phyloP scores from a whole-genome alignment of 1,284 basidiomycete genomes.

The Trichosporon ovoides region DNA sequence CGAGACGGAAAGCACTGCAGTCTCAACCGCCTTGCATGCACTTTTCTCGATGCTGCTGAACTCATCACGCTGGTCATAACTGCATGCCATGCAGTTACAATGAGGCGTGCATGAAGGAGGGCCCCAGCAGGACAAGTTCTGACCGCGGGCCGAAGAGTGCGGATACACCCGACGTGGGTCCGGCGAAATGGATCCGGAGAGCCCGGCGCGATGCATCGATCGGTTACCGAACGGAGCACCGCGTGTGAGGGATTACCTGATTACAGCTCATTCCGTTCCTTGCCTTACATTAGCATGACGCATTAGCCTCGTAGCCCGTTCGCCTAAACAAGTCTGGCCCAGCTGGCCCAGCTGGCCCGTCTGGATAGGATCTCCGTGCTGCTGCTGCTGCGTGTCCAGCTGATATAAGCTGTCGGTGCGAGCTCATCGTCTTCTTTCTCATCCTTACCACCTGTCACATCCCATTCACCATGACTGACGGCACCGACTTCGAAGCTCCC shows the following conservation, averaged over 20 bases:
- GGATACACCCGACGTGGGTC: neutral
- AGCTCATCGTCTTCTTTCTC: constrained; percentile 1
- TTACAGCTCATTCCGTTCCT: too few relatives aligned
- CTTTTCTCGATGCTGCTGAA: too few relatives aligned
- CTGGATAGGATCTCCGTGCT: too few relatives aligned
- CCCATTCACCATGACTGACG: neutral
- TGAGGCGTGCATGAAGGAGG: too few relatives aligned
- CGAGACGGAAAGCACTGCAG: too few relatives aligned
- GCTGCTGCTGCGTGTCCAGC: neutral
- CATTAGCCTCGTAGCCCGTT: neutral
- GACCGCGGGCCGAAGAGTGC: neutral
- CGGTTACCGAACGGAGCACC: neutral
- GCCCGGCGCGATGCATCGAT: neutral
- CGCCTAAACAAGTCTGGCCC: neutral
- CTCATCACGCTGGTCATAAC: too few relatives aligned
- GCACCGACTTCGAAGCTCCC: constrained; percentile 55
- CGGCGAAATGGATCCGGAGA: neutral
- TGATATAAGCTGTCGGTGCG: neutral
- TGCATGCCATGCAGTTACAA: too few relatives aligned
- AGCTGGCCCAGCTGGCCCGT: neutral
- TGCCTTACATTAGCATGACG: neutral
- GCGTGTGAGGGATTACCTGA: neutral
- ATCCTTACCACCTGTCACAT: neutral
- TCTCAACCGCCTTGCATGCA: too few relatives aligned
- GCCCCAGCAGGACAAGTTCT: too few relatives aligned